Evolutionary conservation across 129 eudicot species (phyloP), one percentile per base, ranked within the genome.

Genomic region (Pseudognaphalium luteoalbum): DNA sequence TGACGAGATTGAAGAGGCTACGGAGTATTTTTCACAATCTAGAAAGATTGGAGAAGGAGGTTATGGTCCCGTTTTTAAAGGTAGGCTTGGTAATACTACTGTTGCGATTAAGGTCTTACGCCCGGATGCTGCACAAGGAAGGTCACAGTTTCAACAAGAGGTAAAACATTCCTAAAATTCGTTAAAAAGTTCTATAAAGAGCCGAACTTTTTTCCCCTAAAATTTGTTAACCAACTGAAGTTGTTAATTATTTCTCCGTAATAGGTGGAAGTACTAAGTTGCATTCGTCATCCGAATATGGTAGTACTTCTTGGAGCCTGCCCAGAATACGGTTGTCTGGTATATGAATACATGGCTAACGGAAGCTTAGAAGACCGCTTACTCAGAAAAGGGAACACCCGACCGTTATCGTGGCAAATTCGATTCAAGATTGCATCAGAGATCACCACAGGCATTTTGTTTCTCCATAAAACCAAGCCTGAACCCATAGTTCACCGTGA

Each of bases 211-310:
- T 25, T 44, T 42, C 10, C 1, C 25, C 32, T 21, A 37, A 44
- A 44, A 44, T 44, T 12, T 10, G 17, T 44, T 44, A 44, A 12
- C 17, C 12, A 44, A 16, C 17, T 44, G 12, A 44, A 2, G 17
- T 44, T 44, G 14, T 44, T 70, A 10, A 25, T 28, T 20, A 58
- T 76, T 59, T 29, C 59, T 12, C 12, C 52, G 12, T 72, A 51
- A 73, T 15, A 90, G 96, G 85, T 90, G 67, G 90, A 90, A 75
- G 86, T 88, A 56, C 72, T 90, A 68, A 87, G 92, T 42, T 87
- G 92, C 80, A 90, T 87, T 50, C 80, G 89, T 28, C 96, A 89
- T 82, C 96, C 91, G 20, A 83, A 89, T 68, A 89, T 89, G 92
- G 96, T 90, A 51, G 52, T 85, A 33, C 93, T 88, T 39, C 83